Conservation (phyloP, 139 green algal species). For the Micractinium sp. region DNA sequence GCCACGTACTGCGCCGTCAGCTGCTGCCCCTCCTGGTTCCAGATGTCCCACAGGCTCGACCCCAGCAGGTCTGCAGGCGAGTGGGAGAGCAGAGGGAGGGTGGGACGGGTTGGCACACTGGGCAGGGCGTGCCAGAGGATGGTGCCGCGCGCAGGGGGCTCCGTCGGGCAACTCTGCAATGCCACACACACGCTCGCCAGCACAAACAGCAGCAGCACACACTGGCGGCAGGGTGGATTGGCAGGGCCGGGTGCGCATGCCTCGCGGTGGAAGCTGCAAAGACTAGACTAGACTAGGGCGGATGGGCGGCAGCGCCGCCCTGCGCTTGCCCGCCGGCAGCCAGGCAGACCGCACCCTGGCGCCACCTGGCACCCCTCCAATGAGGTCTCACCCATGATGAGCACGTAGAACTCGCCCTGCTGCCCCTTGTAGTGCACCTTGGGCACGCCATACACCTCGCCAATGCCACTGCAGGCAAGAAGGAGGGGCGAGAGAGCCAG, state of each 20-base stretch:
- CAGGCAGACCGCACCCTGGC: too few relatives aligned
- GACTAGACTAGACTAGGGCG: too few relatives aligned
- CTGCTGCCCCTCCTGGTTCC: constrained; percentile 84
- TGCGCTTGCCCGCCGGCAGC: too few relatives aligned
- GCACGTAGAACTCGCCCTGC: constrained; percentile 97
- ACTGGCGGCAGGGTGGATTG: too few relatives aligned
- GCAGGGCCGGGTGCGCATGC: too few relatives aligned
- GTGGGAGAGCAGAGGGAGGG: not conserved
- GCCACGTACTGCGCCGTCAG: constrained; percentile 95
- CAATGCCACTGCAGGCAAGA: constrained; percentile 58
- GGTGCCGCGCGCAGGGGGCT: too few relatives aligned
- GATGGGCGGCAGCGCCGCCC: too few relatives aligned
- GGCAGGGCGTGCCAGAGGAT: not conserved
- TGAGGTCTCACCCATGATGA: constrained; percentile 62
- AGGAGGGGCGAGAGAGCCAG: not conserved
- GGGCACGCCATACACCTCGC: constrained; percentile 86
- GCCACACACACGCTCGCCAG: too few relatives aligned
- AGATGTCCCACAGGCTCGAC: constrained; percentile 94
- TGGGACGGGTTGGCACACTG: not conserved
- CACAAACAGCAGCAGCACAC: too few relatives aligned
- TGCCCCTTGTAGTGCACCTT: constrained; percentile 96
- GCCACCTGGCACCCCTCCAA: too few relatives aligned
- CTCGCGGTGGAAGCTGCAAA: too few relatives aligned
- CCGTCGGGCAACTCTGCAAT: not conserved
- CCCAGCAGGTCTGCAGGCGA: constrained; percentile 85